phyloP scores from a whole-genome alignment of 176 grass and related monocot genomes.

The Saccharum officinarum region DNA sequence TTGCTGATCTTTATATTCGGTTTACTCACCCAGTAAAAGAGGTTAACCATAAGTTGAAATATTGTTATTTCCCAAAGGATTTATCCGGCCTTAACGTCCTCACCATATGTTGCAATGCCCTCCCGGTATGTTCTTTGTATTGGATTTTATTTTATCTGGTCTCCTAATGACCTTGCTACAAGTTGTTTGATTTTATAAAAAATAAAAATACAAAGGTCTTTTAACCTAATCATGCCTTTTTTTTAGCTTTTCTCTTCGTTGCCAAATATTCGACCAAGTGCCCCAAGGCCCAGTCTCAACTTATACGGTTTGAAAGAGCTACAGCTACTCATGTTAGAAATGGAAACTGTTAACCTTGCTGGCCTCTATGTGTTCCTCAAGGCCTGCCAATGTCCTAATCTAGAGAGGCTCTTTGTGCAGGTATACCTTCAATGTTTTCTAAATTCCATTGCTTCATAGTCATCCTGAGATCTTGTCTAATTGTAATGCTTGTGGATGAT shows the following conservation, averaged over 20 bases:
- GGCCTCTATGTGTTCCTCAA: constrained; percentile 58
- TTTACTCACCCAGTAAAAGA: neutral
- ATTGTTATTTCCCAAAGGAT: neutral
- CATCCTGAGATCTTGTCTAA: neutral
- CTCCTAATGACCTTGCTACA: neutral
- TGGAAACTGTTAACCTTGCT: constrained; percentile 43
- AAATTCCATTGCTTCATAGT: neutral
- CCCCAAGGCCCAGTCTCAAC: neutral
- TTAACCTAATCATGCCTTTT: neutral
- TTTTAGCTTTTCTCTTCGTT: neutral
- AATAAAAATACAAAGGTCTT: neutral
- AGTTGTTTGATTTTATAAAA: neutral
- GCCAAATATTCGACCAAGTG: neutral
- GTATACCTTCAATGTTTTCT: neutral
- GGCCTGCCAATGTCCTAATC: constrained; percentile 34
- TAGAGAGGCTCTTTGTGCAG: constrained; percentile 51
- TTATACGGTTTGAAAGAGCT: neutral
- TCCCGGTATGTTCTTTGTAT: neutral
- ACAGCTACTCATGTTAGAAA: constrained; percentile 58
- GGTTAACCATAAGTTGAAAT: neutral
- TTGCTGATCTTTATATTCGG: neutral
- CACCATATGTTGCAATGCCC: neutral
- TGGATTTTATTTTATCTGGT: neutral
- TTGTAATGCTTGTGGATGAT: neutral
- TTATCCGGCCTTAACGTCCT: neutral